Base-by-base conservation (phyloP, 2,329 filamentous ascomycete species). In the Macrophomina tecta region DNA sequence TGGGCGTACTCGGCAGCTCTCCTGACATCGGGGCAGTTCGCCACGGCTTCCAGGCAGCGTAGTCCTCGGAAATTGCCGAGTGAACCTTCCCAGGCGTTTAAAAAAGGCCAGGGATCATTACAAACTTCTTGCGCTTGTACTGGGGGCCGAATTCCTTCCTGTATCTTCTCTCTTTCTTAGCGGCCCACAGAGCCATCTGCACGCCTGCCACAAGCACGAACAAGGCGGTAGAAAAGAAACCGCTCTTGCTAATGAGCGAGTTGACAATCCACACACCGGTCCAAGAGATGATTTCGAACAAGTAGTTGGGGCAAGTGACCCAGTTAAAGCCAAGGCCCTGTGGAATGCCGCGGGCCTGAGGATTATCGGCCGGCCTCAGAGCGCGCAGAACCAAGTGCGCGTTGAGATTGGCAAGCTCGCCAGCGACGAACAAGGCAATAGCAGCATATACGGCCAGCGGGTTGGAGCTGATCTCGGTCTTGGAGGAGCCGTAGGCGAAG, bases 231-330 rank as follows among this genome's bases (percentile, higher is more conserved):
- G 65, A 77, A 68, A 91, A 88, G 80, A 98, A 98, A 18, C 97
- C 72, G 16, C 89, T 82, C 0, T 94, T 91, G 61, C 89, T 87
- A 83, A 91, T 90, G 81, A 90, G 94, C 74, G 92, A 90, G 73
- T 89, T 93, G 64, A 94, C 86, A 51, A 97, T 77, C 72, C 91
- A 90, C 65, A 98, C 85, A 32, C 93, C 94, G 36, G 91, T 73
- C 95, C 95, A 99, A 0, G 94, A 88, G 45, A 97, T 78, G 6
- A 91, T 85, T 77, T 99, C 95, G 73, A 96, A 98, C 83, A 97
- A 88, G 83, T 99, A 99, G 83, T 99, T 99, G 49, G 95, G 95
- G 82, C 94, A 97, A 12, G 95, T 99, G 63, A 99, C 94, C 42
- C 92, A 81, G 70, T 83, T 84, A 80, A 97, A 98, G 36, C 94